Conservation (phyloP, 148 eudicot species). For the Vaccinium macrocarpon region DNA sequence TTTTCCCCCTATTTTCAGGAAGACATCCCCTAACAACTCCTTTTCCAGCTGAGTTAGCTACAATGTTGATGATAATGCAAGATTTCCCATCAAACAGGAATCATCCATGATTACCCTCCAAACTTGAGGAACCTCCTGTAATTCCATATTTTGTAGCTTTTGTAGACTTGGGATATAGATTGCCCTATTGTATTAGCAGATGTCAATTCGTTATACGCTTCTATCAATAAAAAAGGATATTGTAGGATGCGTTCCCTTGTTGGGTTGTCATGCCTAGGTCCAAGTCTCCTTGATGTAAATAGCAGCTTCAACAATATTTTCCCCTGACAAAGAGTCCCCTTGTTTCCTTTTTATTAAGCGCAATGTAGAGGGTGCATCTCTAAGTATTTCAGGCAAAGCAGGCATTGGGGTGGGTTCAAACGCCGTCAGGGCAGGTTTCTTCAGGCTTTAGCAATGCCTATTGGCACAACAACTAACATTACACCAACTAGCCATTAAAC, state of each 20-base stretch:
- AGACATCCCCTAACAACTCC: not conserved
- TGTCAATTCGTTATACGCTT: not conserved
- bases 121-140: not conserved
- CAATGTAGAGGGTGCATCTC: not conserved
- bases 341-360: no score
- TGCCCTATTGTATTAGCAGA: not conserved
- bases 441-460: not conserved
- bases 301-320: no score
- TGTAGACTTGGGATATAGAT: not conserved
- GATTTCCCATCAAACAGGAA: not conserved
- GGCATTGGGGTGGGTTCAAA: not conserved
- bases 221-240: not conserved
- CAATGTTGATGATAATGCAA: not conserved
- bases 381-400: not conserved
- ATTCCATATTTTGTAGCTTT: not conserved
- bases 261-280: not conserved
- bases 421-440: not conserved
- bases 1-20: not conserved
- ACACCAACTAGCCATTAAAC: not conserved
- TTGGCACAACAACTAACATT: not conserved
- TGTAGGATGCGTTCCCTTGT: not conserved
- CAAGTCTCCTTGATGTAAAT: not conserved
- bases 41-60: not conserved
- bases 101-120: not conserved
- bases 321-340: not conserved